Evolutionary conservation across 306 rosid species (phyloP).

Genomic region (Phaseolus lunatus): DNA sequence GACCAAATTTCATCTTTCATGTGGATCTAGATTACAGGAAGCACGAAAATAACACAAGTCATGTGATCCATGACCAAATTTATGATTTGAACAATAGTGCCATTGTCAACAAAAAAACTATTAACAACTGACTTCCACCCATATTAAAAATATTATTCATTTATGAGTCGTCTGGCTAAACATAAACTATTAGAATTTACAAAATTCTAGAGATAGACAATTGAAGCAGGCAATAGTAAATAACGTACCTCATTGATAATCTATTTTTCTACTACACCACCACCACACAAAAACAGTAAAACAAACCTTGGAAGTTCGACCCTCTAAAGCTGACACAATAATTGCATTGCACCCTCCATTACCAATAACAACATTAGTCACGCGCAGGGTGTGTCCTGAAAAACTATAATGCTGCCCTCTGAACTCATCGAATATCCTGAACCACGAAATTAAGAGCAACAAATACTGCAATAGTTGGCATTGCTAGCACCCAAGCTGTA

Average conservation of each 20-base stretch:
- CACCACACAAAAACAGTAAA: slow-evolving; percentile 19
- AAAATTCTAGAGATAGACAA: neutral
- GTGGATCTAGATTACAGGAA: neutral
- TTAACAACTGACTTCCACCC: slow-evolving; percentile 8
- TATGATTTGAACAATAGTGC: neutral
- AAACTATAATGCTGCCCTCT: slow-evolving; percentile 57
- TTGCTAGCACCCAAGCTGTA: neutral
- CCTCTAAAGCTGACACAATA: slow-evolving; percentile 82
- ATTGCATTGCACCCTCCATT: slow-evolving; percentile 81
- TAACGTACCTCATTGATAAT: slow-evolving; percentile 5
- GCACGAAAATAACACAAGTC: neutral
- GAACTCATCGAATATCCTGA: slow-evolving; percentile 77
- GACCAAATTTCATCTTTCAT: neutral
- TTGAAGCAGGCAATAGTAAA: neutral
- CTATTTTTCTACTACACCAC: slow-evolving; percentile 2
- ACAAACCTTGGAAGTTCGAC: slow-evolving; percentile 79
- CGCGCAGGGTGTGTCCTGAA: slow-evolving; percentile 59
- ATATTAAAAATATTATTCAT: neutral
- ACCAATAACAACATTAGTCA: slow-evolving; percentile 73
- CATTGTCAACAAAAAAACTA: slow-evolving; percentile 6
- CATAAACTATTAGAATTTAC: slow-evolving; percentile 8
- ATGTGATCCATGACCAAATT: neutral
- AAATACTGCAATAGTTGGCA: neutral
- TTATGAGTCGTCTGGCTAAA: neutral
- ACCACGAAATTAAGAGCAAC: neutral